Percentiles rank a stretch among this genome's conserved stretches.
Conservation (phyloP, 2,329 filamentous ascomycete species). For the Aspergillus sp. region DNA sequence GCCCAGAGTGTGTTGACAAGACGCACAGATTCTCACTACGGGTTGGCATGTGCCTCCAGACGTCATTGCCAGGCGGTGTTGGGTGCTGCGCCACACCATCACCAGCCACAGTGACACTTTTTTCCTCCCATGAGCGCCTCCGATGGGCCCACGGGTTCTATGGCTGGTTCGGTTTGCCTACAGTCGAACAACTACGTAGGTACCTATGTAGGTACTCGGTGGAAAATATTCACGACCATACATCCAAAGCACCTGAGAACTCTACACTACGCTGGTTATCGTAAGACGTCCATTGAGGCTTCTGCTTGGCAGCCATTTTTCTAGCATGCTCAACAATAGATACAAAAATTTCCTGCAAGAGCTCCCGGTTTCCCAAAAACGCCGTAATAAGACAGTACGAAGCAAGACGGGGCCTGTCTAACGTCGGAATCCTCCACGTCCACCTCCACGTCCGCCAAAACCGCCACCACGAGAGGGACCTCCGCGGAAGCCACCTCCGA, state of each 20-base stretch:
- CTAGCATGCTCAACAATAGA: conserved; percentile 35
- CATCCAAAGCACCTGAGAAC: too few relatives aligned
- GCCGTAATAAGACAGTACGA: conserved; percentile 41
- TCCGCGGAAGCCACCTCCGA: conserved; percentile 42
- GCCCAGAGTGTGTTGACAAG: conserved; percentile 31
- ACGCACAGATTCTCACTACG: conserved; percentile 27
- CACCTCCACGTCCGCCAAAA: conserved; percentile 36
- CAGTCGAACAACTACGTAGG: background rate
- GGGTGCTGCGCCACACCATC: conserved; percentile 22
- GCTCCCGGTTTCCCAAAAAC: conserved; percentile 42
- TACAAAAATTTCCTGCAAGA: conserved; percentile 37
- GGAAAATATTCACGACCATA: too few relatives aligned
- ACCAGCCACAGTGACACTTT: conserved; percentile 20
- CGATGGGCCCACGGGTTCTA: too few relatives aligned
- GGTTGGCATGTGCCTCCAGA: conserved; percentile 21
- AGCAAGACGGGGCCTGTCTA: conserved; percentile 25
- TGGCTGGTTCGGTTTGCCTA: too few relatives aligned
- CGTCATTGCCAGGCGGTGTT: conserved; percentile 35
- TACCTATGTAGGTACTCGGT: background rate
- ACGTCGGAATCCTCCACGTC: conserved; percentile 26
- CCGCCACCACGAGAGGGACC: conserved; percentile 39
- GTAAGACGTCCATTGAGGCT: conserved; percentile 25
- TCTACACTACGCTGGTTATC: background rate
- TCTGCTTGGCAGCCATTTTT: conserved; percentile 32
- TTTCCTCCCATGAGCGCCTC: background rate